A percentile compares a stretch with the other conserved stretches of the same genome.
Evolutionary conservation across 768 basidiomycete species (phyloP).

Genomic region (Naganishia friedmannii): DNA sequence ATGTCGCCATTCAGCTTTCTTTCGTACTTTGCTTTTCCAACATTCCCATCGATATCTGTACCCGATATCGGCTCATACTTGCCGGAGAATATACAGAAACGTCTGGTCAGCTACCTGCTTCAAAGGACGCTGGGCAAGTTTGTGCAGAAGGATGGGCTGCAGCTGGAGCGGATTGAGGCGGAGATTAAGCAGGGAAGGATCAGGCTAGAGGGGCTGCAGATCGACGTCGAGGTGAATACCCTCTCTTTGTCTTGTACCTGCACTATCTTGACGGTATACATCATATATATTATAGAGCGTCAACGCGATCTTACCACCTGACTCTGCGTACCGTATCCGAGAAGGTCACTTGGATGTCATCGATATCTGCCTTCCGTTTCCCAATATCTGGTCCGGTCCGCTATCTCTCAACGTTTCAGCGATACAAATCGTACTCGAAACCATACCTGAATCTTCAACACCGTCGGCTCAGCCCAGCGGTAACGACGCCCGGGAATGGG

Average conservation of each 20-base stretch:
- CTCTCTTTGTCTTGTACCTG: constrained; percentile 17
- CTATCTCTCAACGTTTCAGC: constrained; percentile 44
- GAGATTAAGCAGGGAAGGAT: constrained; percentile 89
- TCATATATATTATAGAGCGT: constrained; percentile 61
- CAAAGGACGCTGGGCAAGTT: constrained; percentile 79
- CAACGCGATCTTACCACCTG: constrained; percentile 63
- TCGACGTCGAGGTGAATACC: constrained; percentile 67
- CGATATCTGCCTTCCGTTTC: constrained; percentile 67
- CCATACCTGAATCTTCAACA: background rate
- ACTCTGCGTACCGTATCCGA: constrained; percentile 65
- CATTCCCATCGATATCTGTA: constrained; percentile 48
- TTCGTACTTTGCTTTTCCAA: constrained; percentile 24
- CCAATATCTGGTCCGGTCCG: constrained; percentile 44
- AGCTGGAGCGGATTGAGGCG: constrained; percentile 79
- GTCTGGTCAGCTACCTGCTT: constrained; percentile 85
- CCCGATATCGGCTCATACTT: constrained; percentile 43
- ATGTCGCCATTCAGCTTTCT: constrained; percentile 29
- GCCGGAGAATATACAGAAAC: constrained; percentile 66
- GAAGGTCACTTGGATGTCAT: constrained; percentile 72
- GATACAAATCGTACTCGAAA: constrained; percentile 37
- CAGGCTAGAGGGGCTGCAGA: constrained; percentile 76
- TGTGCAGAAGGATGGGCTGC: constrained; percentile 76
- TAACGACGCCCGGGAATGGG: constrained; percentile 37
- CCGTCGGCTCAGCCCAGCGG: background rate
- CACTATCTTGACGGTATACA: background rate